Percentiles rank a stretch among this genome's conserved stretches.
Evolutionary conservation across 345 rosid species (phyloP).

Genomic region (Lumnitzera littorea): DNA sequence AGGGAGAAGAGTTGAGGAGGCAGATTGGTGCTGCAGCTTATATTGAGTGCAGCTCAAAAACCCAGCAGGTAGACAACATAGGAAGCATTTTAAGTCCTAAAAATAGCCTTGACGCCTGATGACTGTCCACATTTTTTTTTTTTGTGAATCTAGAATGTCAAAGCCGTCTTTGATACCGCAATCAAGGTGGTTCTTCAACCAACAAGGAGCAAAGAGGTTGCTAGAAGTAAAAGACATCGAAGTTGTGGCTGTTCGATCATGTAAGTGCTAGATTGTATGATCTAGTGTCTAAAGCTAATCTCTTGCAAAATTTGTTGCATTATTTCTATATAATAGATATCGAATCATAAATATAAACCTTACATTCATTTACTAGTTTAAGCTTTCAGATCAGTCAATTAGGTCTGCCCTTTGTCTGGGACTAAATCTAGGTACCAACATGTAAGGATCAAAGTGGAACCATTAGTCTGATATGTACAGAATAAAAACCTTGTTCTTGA

Average conservation of each 20-base stretch:
- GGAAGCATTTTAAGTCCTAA: background rate
- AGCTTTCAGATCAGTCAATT: no score
- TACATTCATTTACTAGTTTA: no score
- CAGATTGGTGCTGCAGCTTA: slow-evolving; percentile 96
- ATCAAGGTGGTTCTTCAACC: slow-evolving; percentile 98
- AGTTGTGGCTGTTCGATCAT: slow-evolving; percentile 64
- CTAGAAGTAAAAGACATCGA: slow-evolving; percentile 53
- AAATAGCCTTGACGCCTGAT: no score
- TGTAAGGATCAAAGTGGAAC: no score
- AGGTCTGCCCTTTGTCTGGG: no score
- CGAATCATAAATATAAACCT: no score
- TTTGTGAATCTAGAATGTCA: slow-evolving; percentile 60
- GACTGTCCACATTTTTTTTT: background rate
- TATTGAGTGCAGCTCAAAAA: slow-evolving; percentile 95
- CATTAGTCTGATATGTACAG: no score
- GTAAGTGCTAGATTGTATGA: slow-evolving; percentile 37
- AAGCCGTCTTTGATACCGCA: slow-evolving; percentile 87
- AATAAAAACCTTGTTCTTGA: no score
- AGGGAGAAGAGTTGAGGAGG: slow-evolving; percentile 96
- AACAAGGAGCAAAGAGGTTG: slow-evolving; percentile 73
- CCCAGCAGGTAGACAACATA: slow-evolving; percentile 65
- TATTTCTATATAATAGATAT: no score
- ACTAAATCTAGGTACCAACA: no score
- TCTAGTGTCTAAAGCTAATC: background rate
- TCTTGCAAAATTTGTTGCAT: no score